Percentiles rank a stretch among this genome's conserved stretches.
Evolutionary conservation across 768 basidiomycete species (phyloP).

Genomic region (Tylopilus balloui): DNA sequence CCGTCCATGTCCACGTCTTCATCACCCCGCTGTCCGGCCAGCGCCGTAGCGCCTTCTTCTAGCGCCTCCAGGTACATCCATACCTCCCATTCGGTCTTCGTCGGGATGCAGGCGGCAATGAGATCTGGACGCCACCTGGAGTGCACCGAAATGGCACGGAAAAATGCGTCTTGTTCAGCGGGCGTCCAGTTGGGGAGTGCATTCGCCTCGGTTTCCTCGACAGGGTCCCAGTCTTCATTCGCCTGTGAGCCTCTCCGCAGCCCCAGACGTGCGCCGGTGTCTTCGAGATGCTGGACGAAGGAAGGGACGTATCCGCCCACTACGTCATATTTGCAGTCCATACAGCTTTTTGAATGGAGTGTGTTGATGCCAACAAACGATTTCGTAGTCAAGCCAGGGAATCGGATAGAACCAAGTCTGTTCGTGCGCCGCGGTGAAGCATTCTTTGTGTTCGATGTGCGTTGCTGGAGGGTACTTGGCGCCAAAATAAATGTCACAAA

Average conservation of each 20-base stretch:
- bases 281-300: constrained; percentile 25
- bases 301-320: constrained; percentile 22
- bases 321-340: constrained; percentile 17
- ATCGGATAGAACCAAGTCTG: not conserved
- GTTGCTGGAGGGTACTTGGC: not conserved
- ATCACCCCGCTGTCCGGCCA: constrained; percentile 15
- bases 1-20: constrained; percentile 7
- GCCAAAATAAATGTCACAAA: not conserved
- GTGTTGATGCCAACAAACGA: not conserved
- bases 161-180: constrained; percentile 67
- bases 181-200: constrained; percentile 48
- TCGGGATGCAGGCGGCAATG: constrained; percentile 61
- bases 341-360: not conserved
- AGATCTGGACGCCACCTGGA: constrained; percentile 76
- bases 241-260: not conserved
- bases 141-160: constrained; percentile 59
- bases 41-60: constrained; percentile 21
- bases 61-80: constrained; percentile 60
- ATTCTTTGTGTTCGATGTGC: constrained; percentile 11
- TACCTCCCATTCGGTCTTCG: constrained; percentile 65
- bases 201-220: not conserved
- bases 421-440: constrained; percentile 6
- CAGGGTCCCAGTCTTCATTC: not conserved
- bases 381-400: constrained; percentile 3
- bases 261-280: constrained; percentile 21